Conservation (phyloP, 805 yeast genomes). For the Sugiyamaella marilandica region DNA sequence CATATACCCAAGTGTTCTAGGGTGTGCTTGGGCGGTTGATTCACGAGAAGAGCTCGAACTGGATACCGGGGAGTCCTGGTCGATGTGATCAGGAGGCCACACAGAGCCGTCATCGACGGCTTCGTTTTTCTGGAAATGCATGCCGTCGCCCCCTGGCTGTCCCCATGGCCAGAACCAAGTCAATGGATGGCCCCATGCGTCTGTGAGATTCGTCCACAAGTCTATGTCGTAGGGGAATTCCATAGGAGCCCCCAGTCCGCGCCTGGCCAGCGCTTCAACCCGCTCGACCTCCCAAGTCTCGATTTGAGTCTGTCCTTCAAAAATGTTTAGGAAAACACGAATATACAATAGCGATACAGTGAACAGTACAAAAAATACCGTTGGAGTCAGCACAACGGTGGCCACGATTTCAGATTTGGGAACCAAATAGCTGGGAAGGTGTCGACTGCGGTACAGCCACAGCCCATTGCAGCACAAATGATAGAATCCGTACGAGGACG, state of each 20-base stretch:
- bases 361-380: slow-evolving; percentile 54
- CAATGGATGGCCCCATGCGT: slow-evolving; percentile 55
- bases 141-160: slow-evolving; percentile 55
- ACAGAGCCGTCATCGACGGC: slow-evolving; percentile 51
- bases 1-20: slow-evolving; percentile 16
- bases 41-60: background rate
- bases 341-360: slow-evolving; percentile 56
- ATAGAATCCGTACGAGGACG: slow-evolving; percentile 36
- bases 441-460: slow-evolving; percentile 34
- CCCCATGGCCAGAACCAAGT: slow-evolving; percentile 73
- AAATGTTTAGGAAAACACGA: slow-evolving; percentile 53
- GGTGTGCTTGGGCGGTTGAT: slow-evolving; percentile 1
- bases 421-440: slow-evolving; percentile 50
- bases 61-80: slow-evolving; percentile 30
- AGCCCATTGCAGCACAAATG: slow-evolving; percentile 40
- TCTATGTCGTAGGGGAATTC: slow-evolving; percentile 85
- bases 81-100: slow-evolving; percentile 91
- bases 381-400: slow-evolving; percentile 49
- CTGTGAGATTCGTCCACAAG: slow-evolving; percentile 46
- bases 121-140: slow-evolving; percentile 52
- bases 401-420: slow-evolving; percentile 49
- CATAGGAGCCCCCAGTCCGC: slow-evolving; percentile 21
- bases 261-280: slow-evolving; percentile 56
- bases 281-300: slow-evolving; percentile 92
- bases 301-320: slow-evolving; percentile 77